Percentiles rank a stretch among this genome's conserved stretches.
Evolutionary conservation across 768 basidiomycete genomes (phyloP).

Genomic region (Podaxis mareebaensis): DNA sequence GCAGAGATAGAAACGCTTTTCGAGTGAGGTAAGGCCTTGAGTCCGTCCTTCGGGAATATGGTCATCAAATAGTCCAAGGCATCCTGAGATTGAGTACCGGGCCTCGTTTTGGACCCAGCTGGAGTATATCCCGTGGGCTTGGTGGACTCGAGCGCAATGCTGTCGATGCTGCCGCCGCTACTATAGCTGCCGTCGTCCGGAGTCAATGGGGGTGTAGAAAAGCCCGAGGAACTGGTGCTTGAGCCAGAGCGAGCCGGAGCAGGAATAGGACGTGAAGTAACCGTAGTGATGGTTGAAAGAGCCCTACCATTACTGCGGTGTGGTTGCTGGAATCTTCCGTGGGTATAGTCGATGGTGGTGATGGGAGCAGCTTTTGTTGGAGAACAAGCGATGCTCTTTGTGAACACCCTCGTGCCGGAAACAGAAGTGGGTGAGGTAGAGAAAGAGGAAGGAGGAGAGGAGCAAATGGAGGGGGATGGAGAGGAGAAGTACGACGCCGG

Average conservation of each 20-base stretch:
- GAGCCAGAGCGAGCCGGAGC: constrained; percentile 34
- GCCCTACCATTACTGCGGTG: neutral
- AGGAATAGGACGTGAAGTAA: constrained; percentile 16
- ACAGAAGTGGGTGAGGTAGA: constrained; percentile 19
- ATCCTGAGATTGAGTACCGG: constrained; percentile 38
- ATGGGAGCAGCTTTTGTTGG: constrained; percentile 22
- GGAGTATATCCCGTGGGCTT: constrained; percentile 30
- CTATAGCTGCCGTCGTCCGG: constrained; percentile 65
- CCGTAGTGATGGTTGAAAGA: neutral
- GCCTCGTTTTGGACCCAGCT: neutral
- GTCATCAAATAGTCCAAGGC: constrained; percentile 78
- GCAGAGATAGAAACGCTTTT: constrained; percentile 74
- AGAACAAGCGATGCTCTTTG: constrained; percentile 22
- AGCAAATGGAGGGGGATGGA: constrained; percentile 34
- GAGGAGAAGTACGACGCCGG: constrained; percentile 63
- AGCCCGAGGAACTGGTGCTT: constrained; percentile 48
- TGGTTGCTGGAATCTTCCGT: constrained; percentile 15
- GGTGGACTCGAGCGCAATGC: constrained; percentile 39
- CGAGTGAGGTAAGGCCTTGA: constrained; percentile 68
- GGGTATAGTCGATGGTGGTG: constrained; percentile 20
- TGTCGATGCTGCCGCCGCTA: constrained; percentile 31
- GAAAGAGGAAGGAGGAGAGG: constrained; percentile 30
- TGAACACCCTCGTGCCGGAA: constrained; percentile 10
- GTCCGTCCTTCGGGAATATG: constrained; percentile 73
- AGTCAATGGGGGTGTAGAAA: constrained; percentile 76